Evolutionary conservation across 148 eudicot genomes (phyloP), one percentile per base, ranked within the genome.

Genomic region (Dianthus caryophyllus): DNA sequence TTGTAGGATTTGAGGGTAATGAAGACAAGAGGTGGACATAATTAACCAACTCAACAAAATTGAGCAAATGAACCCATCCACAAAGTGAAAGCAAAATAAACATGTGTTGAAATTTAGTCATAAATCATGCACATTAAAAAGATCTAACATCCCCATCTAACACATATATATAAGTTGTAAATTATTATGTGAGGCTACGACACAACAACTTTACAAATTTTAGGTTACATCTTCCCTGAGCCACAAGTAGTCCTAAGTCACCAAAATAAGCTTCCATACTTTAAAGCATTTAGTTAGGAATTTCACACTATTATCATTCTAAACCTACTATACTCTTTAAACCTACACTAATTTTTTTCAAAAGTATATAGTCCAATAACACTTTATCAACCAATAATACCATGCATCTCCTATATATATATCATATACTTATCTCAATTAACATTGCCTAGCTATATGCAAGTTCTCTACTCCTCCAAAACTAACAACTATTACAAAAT

Each of bases 221-320:
- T 41, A 33, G 44, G 44, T 41, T 41, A 41, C 6, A 17, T 17
- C 5, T 4, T 49, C 22, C 20, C 13, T 22, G 1, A 24, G 58
- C 58, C 58, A 53, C 58, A 10, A 21, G 17, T 24, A 56, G 38
- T 26, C 33, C 33, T 12, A 56, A 24, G 38, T 26, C 15, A 17
- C 33, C 13, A 56, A 56, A 15, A 41, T 41, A 13, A 26, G 11
- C 36, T 56, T 24, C 38, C 24, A 59, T n/a, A n/a, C 39, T 31
- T 16, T 31, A 59, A 59, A 59, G 63, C 63, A 59, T 31, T n/a
- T 59, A 59, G 63, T 59, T 59, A 59, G 63, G 63, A 59, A 31
- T 11, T 59, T 24, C 44, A 59, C 64, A n/a, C 46, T 9, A 60
- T 60, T 31, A 60, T 60, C 36, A 25, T 33, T 2, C 4, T 8